Percentiles rank a stretch among this genome's conserved stretches.
phyloP scores from a whole-genome alignment of 2,329 filamentous ascomycete genomes.

The Colletotrichum tropicicola region DNA sequence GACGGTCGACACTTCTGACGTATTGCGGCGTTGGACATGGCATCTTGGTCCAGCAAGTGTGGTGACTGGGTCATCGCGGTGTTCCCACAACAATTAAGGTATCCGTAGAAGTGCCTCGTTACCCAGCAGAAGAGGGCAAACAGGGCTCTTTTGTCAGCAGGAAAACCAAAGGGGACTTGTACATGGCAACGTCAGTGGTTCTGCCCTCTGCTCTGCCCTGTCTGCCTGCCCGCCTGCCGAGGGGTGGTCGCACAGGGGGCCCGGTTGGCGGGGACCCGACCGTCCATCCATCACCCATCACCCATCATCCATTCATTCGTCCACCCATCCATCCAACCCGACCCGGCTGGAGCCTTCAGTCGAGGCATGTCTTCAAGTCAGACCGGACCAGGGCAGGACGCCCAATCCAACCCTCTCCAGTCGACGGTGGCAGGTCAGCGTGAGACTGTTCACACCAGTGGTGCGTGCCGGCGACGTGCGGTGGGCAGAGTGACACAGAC shows the following conservation, averaged over 20 bases:
- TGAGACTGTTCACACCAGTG: conserved; percentile 11
- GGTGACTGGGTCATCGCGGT: neutral
- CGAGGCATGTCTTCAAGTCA: neutral
- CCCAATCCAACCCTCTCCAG: neutral
- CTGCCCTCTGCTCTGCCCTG: neutral
- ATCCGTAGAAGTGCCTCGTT: neutral
- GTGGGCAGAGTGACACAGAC: neutral
- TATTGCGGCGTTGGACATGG: conserved; percentile 8
- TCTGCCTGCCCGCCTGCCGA: neutral
- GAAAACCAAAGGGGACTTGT: neutral
- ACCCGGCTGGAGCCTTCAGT: neutral
- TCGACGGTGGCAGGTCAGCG: neutral
- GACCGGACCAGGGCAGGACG: neutral
- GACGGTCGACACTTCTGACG: conserved; percentile 6
- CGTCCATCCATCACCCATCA: conserved; percentile 2
- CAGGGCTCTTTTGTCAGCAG: conserved; percentile 18
- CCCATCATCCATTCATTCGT: conserved; percentile 1
- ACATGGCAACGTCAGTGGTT: neutral
- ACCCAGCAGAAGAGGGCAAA: neutral
- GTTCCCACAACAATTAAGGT: conserved; percentile 4
- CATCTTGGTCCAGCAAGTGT: neutral
- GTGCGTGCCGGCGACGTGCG: neutral
- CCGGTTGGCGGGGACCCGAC: conserved; percentile 1
- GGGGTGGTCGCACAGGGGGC: conserved; percentile 8
- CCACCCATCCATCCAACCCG: neutral